Percentiles rank a stretch among this genome's conserved stretches.
These are phyloP conservation scores for Populus hybrid DNA, from an alignment of 441 rosid genomes.

Conservation along the genomic window DNA sequence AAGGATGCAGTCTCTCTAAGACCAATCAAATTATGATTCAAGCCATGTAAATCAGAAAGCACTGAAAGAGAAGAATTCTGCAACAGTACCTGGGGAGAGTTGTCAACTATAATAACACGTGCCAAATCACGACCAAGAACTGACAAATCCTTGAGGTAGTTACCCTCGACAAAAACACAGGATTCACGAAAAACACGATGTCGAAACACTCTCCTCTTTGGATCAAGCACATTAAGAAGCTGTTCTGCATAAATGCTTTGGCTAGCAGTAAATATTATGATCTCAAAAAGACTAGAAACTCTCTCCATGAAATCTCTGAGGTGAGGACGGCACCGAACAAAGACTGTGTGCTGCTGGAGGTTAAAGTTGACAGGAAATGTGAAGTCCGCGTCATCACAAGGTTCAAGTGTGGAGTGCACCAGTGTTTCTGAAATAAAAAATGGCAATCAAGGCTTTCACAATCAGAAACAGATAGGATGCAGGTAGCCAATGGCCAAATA, in stretches of 20 bases:
- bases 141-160: slow-evolving; percentile 91
- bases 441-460: background rate
- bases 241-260: slow-evolving; percentile 97
- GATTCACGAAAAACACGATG: slow-evolving; percentile 95
- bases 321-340: slow-evolving; percentile 91
- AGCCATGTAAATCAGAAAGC: background rate
- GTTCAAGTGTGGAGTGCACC: slow-evolving; percentile 90
- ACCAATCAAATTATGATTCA: background rate
- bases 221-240: slow-evolving; percentile 95
- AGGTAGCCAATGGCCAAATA: background rate
- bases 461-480: background rate
- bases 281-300: slow-evolving; percentile 79
- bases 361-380: slow-evolving; percentile 88
- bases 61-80: background rate
- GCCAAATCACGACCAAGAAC: slow-evolving; percentile 95
- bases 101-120: slow-evolving; percentile 78
- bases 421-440: slow-evolving; percentile 65
- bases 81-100: slow-evolving; percentile 85
- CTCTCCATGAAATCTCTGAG: slow-evolving; percentile 89
- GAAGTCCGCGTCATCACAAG: slow-evolving; percentile 85
- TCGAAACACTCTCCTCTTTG: slow-evolving; percentile 84
- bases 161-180: slow-evolving; percentile 90
- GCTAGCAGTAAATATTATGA: slow-evolving; percentile 97
- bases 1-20: background rate
- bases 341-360: slow-evolving; percentile 77